Base-by-base conservation (phyloP, 1,139 yeast species). In the Yamadazyma triangularis region DNA sequence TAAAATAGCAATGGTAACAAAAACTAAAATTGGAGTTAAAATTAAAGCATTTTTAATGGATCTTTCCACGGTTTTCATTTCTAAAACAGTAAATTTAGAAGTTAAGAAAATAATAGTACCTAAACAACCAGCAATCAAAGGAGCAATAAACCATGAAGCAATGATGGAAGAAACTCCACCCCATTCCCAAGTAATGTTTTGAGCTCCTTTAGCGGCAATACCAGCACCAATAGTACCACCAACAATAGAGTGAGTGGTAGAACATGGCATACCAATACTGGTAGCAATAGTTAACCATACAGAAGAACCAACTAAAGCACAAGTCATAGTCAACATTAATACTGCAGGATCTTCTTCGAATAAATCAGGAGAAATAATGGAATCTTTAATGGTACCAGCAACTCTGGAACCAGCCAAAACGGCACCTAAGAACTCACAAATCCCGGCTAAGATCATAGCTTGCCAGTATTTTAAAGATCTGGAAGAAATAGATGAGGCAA, bases 121-220 rank as follows among this genome's bases (percentile, higher is more conserved):
- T 44, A 83, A 72, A 21, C 54, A 47, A 44, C 88, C 89, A 13
- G 89, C 82, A 40, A 82, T 61, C 13, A 67, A 53, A n/a, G 93
- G 91, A 10, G 91, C 88, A 58, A 82, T 77, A 49, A 79, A 79
- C 89, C 91, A 82, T 9, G 88, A 78, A 4, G 91, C 91, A 41
- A 79, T 73, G 44, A 81, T 81, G 54, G 79, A 82, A 2, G 84
- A 53, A 38, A 82, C 81, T 25, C 88, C 88, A 13, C 44, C 38
- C 91, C 91, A 82, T 15, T 87, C 89, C 93, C 91, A 82, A 36
- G 56, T 60, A 37, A 82, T 71, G 37, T 73, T 64, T 2, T 57
- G 48, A 25, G 74, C 78, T 38, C 79, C 79, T 42, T 66, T 68
- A 18, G 89, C 80, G 29, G 89, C 93, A 48, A 83, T 73, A 36